These are phyloP conservation scores for Penicillium goetzii DNA, from an alignment of 495 filamentous ascomycete species.

Conservation along the genomic window DNA sequence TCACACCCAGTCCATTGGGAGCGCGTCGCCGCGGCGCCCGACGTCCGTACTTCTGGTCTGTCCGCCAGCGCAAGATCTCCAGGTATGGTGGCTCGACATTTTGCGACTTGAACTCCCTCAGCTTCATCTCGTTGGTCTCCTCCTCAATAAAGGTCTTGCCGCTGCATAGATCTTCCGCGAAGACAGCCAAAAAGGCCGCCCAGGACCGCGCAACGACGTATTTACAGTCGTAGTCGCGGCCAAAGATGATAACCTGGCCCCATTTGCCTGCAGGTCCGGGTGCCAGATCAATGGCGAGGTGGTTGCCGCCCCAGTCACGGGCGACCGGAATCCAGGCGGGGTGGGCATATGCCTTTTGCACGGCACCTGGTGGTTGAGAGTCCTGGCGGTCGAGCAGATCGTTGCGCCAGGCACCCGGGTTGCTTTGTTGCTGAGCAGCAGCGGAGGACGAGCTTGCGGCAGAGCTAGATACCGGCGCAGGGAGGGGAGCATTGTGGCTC, in stretches of 20 bases:
- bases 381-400: slow-evolving; percentile 85
- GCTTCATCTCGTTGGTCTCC: slow-evolving; percentile 86
- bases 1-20: slow-evolving; percentile 47
- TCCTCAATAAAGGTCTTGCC: slow-evolving; percentile 90
- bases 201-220: slow-evolving; percentile 94
- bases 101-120: slow-evolving; percentile 84
- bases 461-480: slow-evolving; percentile 63
- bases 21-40: slow-evolving; percentile 47
- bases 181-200: slow-evolving; percentile 80
- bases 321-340: slow-evolving; percentile 95
- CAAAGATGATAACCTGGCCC: slow-evolving; percentile 96
- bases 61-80: slow-evolving; percentile 90
- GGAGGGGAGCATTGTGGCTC: slow-evolving; percentile 53
- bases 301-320: slow-evolving; percentile 98
- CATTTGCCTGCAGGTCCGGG: slow-evolving; percentile 88
- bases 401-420: slow-evolving; percentile 73
- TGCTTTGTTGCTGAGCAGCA: slow-evolving; percentile 47
- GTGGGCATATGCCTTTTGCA: slow-evolving; percentile 93
- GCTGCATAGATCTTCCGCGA: slow-evolving; percentile 87
- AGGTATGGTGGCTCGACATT: slow-evolving; percentile 93
- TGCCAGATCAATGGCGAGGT: slow-evolving; percentile 90
- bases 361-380: slow-evolving; percentile 79
- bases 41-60: slow-evolving; percentile 91
- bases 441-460: slow-evolving; percentile 66
- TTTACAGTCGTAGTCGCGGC: slow-evolving; percentile 97